Evolutionary conservation across 495 filamentous ascomycete genomes (phyloP).

Genomic region (Gamarada debralockiae): DNA sequence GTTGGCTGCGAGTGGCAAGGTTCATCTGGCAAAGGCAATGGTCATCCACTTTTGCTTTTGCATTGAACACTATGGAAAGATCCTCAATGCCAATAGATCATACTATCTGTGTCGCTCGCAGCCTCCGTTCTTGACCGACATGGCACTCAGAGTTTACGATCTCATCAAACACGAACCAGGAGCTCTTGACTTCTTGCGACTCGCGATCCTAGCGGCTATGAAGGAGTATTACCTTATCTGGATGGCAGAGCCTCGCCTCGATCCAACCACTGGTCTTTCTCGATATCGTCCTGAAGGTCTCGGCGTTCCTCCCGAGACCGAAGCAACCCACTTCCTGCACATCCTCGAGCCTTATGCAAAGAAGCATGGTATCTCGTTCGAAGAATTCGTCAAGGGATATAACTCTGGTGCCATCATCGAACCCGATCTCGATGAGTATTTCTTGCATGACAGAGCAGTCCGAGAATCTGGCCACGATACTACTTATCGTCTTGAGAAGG

Average conservation of each 20-base stretch:
- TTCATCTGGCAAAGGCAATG: conserved; percentile 86
- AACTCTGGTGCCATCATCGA: conserved; percentile 74
- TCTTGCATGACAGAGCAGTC: conserved; percentile 90
- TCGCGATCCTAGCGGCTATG: conserved; percentile 82
- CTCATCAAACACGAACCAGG: conserved; percentile 78
- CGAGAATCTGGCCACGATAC: conserved; percentile 98
- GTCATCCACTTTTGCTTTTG: conserved; percentile 95
- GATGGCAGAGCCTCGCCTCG: conserved; percentile 75
- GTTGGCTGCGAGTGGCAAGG: conserved; percentile 73
- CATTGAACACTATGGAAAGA: conserved; percentile 97
- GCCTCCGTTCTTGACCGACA: conserved; percentile 95
- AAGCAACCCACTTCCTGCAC: conserved; percentile 82
- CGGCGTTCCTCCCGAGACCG: conserved; percentile 92
- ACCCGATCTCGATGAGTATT: conserved; percentile 89
- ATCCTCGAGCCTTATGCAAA: conserved; percentile 80
- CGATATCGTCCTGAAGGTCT: conserved; percentile 85
- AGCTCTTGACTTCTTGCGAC: conserved; percentile 71
- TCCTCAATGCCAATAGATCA: conserved; percentile 91
- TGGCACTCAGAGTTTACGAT: conserved; percentile 87
- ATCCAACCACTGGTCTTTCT: conserved; percentile 77
- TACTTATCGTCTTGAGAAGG: conserved; percentile 82
- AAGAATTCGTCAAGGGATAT: conserved; percentile 82
- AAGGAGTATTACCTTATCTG: conserved; percentile 95
- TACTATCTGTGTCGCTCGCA: conserved; percentile 94
- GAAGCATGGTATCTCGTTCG: conserved; percentile 76